These are phyloP conservation scores for Nicotiana benthamiana DNA, from an alignment of 257 asterid genomes.

Conservation along the genomic window DNA sequence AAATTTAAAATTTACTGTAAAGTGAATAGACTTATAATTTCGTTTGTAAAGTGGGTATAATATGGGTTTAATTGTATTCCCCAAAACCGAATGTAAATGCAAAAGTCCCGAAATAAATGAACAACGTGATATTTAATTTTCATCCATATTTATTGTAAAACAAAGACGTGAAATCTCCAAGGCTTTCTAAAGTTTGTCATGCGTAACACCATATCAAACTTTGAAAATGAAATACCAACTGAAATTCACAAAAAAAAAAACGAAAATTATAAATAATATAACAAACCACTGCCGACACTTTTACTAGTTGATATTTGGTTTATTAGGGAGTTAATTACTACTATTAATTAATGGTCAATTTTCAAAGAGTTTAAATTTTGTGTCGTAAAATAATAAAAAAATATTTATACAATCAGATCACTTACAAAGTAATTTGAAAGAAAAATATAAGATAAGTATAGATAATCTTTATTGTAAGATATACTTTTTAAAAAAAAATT, in stretches of 20 bases:
- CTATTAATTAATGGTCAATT: not conserved
- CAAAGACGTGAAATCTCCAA: not conserved
- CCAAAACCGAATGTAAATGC: too few relatives aligned
- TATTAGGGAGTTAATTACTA: not conserved
- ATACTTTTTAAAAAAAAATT: not conserved
- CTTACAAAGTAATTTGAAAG: not conserved
- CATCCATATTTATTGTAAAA: not conserved
- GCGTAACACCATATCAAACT: not conserved
- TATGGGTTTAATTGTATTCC: too few relatives aligned
- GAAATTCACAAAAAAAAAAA: not conserved
- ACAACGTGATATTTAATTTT: not conserved
- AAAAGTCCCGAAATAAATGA: not conserved
- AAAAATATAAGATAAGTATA: not conserved
- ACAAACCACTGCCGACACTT: not conserved
- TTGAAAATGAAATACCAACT: not conserved
- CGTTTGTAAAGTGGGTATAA: too few relatives aligned
- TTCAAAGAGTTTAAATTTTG: not conserved
- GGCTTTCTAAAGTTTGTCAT: not conserved
- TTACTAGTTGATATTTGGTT: not conserved
- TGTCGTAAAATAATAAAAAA: not conserved
- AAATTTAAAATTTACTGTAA: too few relatives aligned
- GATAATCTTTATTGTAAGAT: not conserved
- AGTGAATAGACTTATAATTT: too few relatives aligned
- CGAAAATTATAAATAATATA: not conserved
- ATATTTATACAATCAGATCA: too few relatives aligned